Evolutionary conservation across 768 basidiomycete species (phyloP).

Genomic region (Lactarius evosmus): DNA sequence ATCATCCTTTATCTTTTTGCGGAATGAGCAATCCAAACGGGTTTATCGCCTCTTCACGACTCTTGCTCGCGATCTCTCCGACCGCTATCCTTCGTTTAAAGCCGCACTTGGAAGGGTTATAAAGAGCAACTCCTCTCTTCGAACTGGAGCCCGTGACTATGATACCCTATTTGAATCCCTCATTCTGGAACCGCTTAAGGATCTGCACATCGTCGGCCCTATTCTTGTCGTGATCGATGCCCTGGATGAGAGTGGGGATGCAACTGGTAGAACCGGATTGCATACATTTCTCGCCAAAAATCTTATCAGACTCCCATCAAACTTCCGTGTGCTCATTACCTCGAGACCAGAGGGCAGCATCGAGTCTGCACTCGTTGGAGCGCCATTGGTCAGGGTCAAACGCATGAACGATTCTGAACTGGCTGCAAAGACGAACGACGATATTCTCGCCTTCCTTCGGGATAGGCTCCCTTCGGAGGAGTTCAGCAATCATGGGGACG

Average conservation of each 20-base stretch:
- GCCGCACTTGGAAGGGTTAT: not conserved
- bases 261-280: not conserved
- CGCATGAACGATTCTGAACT: not conserved
- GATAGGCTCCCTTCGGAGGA: not conserved
- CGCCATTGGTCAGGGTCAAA: not conserved
- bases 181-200: not conserved
- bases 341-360: not conserved
- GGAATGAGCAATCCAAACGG: not conserved
- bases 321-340: not conserved
- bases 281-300: not conserved
- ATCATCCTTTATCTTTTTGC: not conserved
- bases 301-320: not conserved
- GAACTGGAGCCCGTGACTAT: not conserved
- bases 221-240: not conserved
- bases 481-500: not conserved
- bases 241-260: not conserved
- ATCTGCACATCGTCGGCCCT: not conserved
- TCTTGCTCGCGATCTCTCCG: not conserved
- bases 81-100: not conserved
- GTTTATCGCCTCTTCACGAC: not conserved
- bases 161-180: not conserved
- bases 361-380: not conserved
- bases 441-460: not conserved
- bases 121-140: not conserved
- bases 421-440: not conserved